phyloP scores from a whole-genome alignment of 768 basidiomycete genomes.

The Strobilomyces confusus region DNA sequence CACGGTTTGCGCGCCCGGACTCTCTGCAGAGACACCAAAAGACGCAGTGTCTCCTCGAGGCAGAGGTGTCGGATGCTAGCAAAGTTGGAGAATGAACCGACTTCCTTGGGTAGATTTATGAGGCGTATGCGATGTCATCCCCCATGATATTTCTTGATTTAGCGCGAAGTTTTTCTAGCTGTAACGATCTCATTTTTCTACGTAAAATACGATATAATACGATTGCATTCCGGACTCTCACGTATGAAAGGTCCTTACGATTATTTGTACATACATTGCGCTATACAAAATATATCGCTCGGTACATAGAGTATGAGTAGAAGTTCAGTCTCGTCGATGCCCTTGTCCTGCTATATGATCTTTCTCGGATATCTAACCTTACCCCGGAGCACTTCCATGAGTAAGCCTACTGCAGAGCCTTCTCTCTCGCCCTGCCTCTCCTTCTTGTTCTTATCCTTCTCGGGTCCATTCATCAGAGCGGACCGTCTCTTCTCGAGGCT shows the following conservation, averaged over 20 bases:
- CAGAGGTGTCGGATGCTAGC: neutral
- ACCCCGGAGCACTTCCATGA: slow-evolving; percentile 32
- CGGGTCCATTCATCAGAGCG: slow-evolving; percentile 52
- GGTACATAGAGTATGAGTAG: neutral
- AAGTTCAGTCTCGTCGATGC: neutral
- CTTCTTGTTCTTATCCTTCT: slow-evolving; percentile 22
- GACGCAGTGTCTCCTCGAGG: slow-evolving; percentile 3
- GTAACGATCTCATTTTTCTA: neutral
- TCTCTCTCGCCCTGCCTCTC: slow-evolving; percentile 22
- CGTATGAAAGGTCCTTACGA: neutral
- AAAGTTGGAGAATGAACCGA: neutral
- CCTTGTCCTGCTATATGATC: slow-evolving; percentile 1
- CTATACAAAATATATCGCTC: neutral
- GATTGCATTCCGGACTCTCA: neutral
- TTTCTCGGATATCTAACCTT: slow-evolving; percentile 22
- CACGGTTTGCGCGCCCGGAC: slow-evolving; percentile 22
- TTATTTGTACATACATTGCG: neutral
- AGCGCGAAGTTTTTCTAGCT: neutral
- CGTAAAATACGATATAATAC: neutral
- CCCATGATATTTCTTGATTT: neutral
- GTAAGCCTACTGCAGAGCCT: slow-evolving; percentile 26
- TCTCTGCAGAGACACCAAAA: slow-evolving; percentile 24
- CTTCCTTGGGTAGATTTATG: neutral
- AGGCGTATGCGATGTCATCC: neutral
- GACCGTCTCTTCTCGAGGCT: slow-evolving; percentile 42